Base-by-base conservation (phyloP, 371 early-diverging fungal species). In the Entomophthora muscae region DNA sequence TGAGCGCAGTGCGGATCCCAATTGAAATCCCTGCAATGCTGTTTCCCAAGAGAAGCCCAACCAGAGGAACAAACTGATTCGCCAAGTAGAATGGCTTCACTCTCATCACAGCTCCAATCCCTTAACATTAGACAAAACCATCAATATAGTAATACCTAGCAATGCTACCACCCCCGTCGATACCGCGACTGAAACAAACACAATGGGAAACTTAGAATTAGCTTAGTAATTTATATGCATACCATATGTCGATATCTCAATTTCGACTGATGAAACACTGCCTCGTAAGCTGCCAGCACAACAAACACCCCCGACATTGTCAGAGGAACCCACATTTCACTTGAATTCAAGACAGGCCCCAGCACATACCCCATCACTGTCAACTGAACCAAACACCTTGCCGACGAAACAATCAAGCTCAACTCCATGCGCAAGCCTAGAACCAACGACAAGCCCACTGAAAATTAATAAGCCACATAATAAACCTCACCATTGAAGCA, bases 1-100 rank as follows among this genome's bases (percentile, higher is more conserved):
- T 53, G 13, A 61, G 33, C 31, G 33, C 22, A 22, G 13, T 5
- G 2, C 52, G 26, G 1, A 54, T 67, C 0, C 86, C 91, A 27
- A 93, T 78, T 0, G 92, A 85, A 68, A 90, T 82, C 2, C 84
- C 90, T 3, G 88, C 85, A 79, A 91, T 85, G 57, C 80, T 72
- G 68, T 89, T 90, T 24, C 91, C 93, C 3, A 91, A 71, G 27
- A 91, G 68, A 84, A 91, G 86, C 22, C 93, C 94, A 27, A 91
- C 70, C 21, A 87, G 89, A 13, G 94, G 93, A 52, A 93, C 86
- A 68, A 89, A 93, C 57, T 85, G 76, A 54, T 80, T 81, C 2
- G 93, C 87, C 3, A 78, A 68, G 71, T 78, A 87, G 64, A 88
- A 83, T 0, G 89, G 88, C 12, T 74, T 22, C 10, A 32, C 22